Evolutionary conservation across 306 rosid genomes (phyloP), one percentile per base, ranked within the genome.

Genomic region (Gleditsia sinensis): DNA sequence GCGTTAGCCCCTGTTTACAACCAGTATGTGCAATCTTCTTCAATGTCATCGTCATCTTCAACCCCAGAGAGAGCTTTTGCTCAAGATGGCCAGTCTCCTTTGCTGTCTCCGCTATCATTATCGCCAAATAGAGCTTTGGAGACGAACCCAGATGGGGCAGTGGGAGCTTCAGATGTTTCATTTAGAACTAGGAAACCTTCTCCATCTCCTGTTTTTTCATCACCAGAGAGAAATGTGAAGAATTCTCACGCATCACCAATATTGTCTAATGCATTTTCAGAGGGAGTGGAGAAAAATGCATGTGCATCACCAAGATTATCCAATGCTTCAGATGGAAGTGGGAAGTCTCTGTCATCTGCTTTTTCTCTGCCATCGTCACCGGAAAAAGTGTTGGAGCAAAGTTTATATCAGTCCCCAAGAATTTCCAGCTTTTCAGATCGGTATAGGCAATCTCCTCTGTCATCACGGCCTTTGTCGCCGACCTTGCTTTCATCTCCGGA

Each of bases 401-500:
- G 57, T 21, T 46, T 84, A 57, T 83, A 84, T 73, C 85, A 80
- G 53, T 84, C 88, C 69, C 88, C 88, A 8, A 84, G 85, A 6
- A 72, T 84, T 1, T 84, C 88, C 2, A 84, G 81, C 71, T 81
- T 84, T 3, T 84, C 88, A 14, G 88, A 84, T 80, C 85, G 88
- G 64, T 77, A 7, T 21, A 50, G 85, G 72, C 83, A 84, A 14
- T 80, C 85, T 32, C 85, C 82, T 21, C 32, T 84, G 21, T 66
- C 85, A 11, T 80, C 88, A 14, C 3, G 75, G 56, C 88, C 75
- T 3, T 49, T 80, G 40, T 80, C 88, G 1, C 85, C 88, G 13
- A 80, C 85, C 0, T n/a, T 84, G 34, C 77, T 84, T 16, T 84
- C 87, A 0, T 84, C 87, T 3, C 87, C 87, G 7, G 88, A 84